Evolutionary conservation across 495 filamentous ascomycete species (phyloP).

Genomic region (Polyplosphaeria fusca): DNA sequence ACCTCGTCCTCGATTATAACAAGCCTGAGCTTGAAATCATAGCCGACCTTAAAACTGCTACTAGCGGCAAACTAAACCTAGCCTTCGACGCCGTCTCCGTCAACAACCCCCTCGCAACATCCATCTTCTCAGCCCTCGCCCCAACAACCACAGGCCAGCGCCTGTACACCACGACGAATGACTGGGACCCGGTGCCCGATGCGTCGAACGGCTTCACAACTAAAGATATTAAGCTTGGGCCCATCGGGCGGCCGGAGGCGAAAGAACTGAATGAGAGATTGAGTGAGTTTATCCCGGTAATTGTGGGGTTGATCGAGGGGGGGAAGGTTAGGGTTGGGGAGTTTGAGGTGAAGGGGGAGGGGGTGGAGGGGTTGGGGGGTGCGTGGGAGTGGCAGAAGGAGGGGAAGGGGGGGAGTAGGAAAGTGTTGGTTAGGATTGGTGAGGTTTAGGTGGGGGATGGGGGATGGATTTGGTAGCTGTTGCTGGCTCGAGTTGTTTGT

Average conservation of each 20-base stretch:
- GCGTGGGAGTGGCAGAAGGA: conserved; percentile 15
- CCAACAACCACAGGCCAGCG: conserved; percentile 27
- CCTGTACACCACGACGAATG: conserved; percentile 46
- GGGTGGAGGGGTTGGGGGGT: conserved; percentile 11
- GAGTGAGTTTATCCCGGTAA: conserved; percentile 11
- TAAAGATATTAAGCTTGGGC: background rate
- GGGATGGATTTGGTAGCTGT: background rate
- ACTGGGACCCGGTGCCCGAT: conserved; percentile 39
- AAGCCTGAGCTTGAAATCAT: conserved; percentile 40
- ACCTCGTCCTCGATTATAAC: conserved; percentile 44
- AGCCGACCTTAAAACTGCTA: conserved; percentile 40
- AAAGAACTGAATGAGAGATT: conserved; percentile 11
- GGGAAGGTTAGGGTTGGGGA: conserved; percentile 12
- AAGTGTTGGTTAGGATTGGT: conserved; percentile 18
- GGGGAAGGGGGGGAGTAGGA: conserved; percentile 16
- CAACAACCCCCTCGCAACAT: conserved; percentile 37
- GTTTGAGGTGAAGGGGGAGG: conserved; percentile 6
- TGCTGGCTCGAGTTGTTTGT: background rate
- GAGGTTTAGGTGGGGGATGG: background rate
- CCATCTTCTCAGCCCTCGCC: conserved; percentile 28
- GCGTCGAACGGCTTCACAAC: conserved; percentile 5
- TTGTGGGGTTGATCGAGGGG: conserved; percentile 16
- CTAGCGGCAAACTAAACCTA: conserved; percentile 41
- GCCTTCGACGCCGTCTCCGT: conserved; percentile 45
- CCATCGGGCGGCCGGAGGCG: conserved; percentile 20